Percentiles rank a stretch among this genome's conserved stretches.
Evolutionary conservation across 257 asterid species (phyloP).

Genomic region (Haberlea rhodopensis): DNA sequence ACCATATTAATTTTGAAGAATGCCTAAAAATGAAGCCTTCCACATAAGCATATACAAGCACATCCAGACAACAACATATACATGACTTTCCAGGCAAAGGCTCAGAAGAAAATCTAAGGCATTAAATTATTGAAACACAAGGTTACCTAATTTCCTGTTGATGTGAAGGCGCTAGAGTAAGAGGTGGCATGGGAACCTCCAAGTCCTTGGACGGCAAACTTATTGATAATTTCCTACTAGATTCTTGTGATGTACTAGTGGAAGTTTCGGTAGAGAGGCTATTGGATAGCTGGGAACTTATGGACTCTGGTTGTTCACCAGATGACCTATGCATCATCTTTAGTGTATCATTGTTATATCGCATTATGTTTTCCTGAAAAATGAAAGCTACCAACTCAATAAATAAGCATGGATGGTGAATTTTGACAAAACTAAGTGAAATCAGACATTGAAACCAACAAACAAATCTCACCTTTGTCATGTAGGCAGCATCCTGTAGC

Average conservation of each 20-base stretch:
- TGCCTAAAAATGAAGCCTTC: background rate
- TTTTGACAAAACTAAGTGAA: constrained; percentile 10
- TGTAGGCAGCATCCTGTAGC: constrained; percentile 85
- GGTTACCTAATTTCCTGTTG: constrained; percentile 64
- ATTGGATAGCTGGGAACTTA: constrained; percentile 39
- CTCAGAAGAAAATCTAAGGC: background rate
- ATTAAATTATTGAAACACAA: constrained; percentile 21
- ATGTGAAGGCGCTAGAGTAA: constrained; percentile 72
- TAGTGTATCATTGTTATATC: constrained; percentile 51
- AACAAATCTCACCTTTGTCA: constrained; percentile 77
- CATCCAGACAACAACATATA: background rate
- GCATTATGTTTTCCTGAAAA: constrained; percentile 76
- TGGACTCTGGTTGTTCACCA: constrained; percentile 32
- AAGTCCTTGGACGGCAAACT: constrained; percentile 50
- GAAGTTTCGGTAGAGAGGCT: constrained; percentile 32
- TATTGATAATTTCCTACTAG: constrained; percentile 36
- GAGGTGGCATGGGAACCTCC: constrained; percentile 95
- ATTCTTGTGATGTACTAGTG: constrained; percentile 34
- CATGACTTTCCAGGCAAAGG: background rate
- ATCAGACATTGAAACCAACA: constrained; percentile 9
- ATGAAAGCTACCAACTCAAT: constrained; percentile 22
- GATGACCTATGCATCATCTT: constrained; percentile 56
- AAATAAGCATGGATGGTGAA: constrained; percentile 12
- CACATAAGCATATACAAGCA: background rate
- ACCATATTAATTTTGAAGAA: background rate